Evolutionary conservation across 331 rosid species (phyloP).

Genomic region (Telfairia occidentalis): DNA sequence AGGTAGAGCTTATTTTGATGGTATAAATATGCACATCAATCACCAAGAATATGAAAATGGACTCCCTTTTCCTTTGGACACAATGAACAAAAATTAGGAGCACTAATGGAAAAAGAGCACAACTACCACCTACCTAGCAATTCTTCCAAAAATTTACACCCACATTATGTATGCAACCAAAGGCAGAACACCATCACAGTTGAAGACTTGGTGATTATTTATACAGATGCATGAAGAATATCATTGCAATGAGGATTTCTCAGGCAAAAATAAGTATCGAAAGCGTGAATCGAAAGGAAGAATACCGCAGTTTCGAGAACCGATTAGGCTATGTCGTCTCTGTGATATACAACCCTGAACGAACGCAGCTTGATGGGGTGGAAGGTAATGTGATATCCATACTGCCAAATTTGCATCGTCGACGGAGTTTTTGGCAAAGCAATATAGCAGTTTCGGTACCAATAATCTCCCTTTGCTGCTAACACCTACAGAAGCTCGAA

Average conservation of each 20-base stretch:
- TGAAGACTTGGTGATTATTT: neutral
- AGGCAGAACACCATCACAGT: neutral
- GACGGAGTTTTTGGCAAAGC: slow-evolving; percentile 49
- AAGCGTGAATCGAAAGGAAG: slow-evolving; percentile 58
- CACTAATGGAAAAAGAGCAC: neutral
- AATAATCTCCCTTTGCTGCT: slow-evolving; percentile 58
- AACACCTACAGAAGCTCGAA: slow-evolving; percentile 58
- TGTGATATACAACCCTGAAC: slow-evolving; percentile 58
- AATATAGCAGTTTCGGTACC: slow-evolving; percentile 63
- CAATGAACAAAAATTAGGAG: slow-evolving; percentile 1
- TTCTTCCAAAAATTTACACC: slow-evolving; percentile 1
- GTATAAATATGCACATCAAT: slow-evolving; percentile 9
- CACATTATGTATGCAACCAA: slow-evolving; percentile 6
- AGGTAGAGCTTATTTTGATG: slow-evolving; percentile 6
- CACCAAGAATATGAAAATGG: neutral
- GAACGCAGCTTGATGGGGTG: slow-evolving; percentile 48
- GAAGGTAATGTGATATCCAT: slow-evolving; percentile 68
- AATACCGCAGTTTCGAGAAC: slow-evolving; percentile 57
- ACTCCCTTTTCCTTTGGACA: neutral
- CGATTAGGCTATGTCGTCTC: slow-evolving; percentile 52
- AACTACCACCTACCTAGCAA: neutral
- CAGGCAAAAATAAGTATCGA: slow-evolving; percentile 54
- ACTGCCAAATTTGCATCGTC: slow-evolving; percentile 59
- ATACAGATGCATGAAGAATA: neutral
- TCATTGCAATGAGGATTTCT: slow-evolving; percentile 14